phyloP scores from a whole-genome alignment of 345 rosid species.

The Zanthoxylum bungeanum region DNA sequence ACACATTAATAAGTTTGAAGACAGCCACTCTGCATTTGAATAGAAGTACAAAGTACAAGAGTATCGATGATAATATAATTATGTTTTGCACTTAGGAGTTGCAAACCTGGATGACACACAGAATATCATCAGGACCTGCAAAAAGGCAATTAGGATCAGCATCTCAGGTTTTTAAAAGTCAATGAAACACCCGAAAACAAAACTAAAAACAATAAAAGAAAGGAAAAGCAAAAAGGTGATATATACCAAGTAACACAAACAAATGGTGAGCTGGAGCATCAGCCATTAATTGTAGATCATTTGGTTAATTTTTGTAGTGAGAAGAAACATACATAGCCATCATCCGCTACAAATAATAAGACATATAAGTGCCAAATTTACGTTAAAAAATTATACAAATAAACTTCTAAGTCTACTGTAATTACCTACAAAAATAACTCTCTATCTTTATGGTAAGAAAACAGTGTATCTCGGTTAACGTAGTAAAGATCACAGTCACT shows the following conservation, averaged over 20 bases:
- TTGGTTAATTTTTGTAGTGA: slow-evolving; percentile 96
- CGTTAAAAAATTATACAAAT: slow-evolving; percentile 1
- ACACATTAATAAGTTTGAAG: not conserved
- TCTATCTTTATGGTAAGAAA: slow-evolving; percentile 91
- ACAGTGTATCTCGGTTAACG: slow-evolving; percentile 88
- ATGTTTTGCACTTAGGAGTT: not conserved
- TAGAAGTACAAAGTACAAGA: not conserved
- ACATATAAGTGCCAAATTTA: slow-evolving; percentile 22
- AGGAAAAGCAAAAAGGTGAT: not conserved
- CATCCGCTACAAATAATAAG: slow-evolving; percentile 59
- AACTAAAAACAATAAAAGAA: not conserved
- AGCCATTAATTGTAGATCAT: slow-evolving; percentile 91
- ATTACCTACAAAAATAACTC: slow-evolving; percentile 83
- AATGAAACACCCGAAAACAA: slow-evolving; percentile 14
- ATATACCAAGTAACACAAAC: slow-evolving; percentile 81
- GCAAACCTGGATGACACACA: slow-evolving; percentile 90
- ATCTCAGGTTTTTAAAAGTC: slow-evolving; percentile 2
- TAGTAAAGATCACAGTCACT: slow-evolving; percentile 85
- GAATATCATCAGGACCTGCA: slow-evolving; percentile 92
- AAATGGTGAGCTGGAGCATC: slow-evolving; percentile 99
- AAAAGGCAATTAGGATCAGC: slow-evolving; percentile 13
- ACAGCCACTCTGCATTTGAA: not conserved
- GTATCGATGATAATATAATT: not conserved
- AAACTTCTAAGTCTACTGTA: not conserved
- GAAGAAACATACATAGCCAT: slow-evolving; percentile 94